Percentiles rank a stretch among this genome's conserved stretches.
Conservation (phyloP, 2,329 filamentous ascomycete genomes). For the Acephala macrosclerotiorum region DNA sequence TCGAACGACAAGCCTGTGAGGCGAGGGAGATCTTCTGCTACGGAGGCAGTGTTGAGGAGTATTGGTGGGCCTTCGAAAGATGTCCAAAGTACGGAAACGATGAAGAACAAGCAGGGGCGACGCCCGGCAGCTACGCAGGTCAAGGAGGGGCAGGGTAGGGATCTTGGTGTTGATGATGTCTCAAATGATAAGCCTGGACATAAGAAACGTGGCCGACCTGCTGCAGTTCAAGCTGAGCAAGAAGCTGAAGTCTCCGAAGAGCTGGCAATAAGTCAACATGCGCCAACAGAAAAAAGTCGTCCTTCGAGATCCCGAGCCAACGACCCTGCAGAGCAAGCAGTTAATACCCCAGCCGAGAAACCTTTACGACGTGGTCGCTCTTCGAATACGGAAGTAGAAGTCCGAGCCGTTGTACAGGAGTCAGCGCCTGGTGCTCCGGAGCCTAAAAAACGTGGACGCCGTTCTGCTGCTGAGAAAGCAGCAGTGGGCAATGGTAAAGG, state of each 20-base stretch:
- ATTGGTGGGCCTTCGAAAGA: not conserved
- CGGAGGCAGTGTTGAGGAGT: not conserved
- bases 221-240: conserved; percentile 5
- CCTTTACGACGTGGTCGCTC: conserved; percentile 15
- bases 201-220: conserved; percentile 21
- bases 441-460: not conserved
- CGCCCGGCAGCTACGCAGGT: not conserved
- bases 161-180: not conserved
- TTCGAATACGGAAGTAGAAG: conserved; percentile 22
- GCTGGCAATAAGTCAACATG: not conserved
- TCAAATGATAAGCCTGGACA: not conserved
- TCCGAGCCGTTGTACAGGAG: conserved; percentile 1
- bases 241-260: not conserved
- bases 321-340: conserved; percentile 5
- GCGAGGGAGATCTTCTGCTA: conserved; percentile 13
- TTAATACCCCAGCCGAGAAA: not conserved
- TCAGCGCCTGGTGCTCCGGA: not conserved
- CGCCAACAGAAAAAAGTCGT: not conserved
- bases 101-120: conserved; percentile 5
- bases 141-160: not conserved
- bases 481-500: not conserved
- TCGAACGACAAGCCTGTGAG: conserved; percentile 16
- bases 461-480: not conserved
- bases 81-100: not conserved
- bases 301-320: not conserved